Base-by-base conservation (phyloP, 2,329 filamentous ascomycete species). In the Colletotrichum zoysiae region DNA sequence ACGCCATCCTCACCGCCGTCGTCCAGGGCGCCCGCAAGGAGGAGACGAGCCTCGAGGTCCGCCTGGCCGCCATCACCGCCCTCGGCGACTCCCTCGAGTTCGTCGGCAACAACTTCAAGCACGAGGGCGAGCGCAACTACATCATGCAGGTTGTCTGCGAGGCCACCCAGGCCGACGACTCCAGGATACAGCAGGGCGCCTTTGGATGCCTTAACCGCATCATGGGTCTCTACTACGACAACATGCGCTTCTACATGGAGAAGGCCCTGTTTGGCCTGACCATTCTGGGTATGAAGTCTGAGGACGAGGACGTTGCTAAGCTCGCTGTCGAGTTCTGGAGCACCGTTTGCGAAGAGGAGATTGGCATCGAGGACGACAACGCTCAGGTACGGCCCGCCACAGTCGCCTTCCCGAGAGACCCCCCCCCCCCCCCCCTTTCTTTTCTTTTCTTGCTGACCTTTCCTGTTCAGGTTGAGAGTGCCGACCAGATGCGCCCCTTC, bases 191-290 rank as follows among this genome's bases (percentile, higher is more conserved):
- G 84, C 94, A 97, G 81, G 95, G 95, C 73, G 94, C 96, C 55
- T 99, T 98, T 81, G 96, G 96, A 78, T 98, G 96, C 82, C 86
- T 99, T 76, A 99, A 99, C 89, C 91, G 96, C 79, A 98, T 99
- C 83, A 99, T 99, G 96, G 93, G 89, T 73, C 89, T 98, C 74
- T 99, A 99, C 88, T 99, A 99, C 82, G 96, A 99, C 79, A 97
- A 98, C 86, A 99, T 99, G 96, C 92, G 95, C 78, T 99, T 98
- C 85, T 99, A 99, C 86, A 99, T 99, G 96, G 96, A 99, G 88
- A 98, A 98, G 90, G 96, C 96, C 46, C 89, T 99, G 55, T 99
- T 99, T 78, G 96, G 96, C 70, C 88, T 99, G 51, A 99, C 96
- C 50, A 97, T 99, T 74, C 91, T 97, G 81, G 96, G 96, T 76